Conservation (phyloP, 306 rosid genomes). For the Urtica urens region DNA sequence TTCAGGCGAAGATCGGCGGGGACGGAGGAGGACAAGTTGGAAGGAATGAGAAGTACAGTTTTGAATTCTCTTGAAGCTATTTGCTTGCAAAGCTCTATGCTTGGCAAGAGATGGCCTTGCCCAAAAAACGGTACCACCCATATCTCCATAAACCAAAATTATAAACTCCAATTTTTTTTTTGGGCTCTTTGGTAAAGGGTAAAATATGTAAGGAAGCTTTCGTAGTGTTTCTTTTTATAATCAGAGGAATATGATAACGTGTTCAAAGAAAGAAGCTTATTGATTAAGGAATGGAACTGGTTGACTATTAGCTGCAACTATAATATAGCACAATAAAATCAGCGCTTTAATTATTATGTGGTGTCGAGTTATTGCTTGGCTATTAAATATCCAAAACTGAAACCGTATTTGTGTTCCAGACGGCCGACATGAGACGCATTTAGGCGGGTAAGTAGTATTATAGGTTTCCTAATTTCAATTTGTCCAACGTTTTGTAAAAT, state of each 20-base stretch:
- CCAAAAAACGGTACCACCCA: slow-evolving; percentile 46
- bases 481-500: too few relatives aligned
- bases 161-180: slow-evolving; percentile 2
- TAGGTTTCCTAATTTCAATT: too few relatives aligned
- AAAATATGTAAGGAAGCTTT: not conserved
- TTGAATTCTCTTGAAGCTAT: slow-evolving; percentile 32
- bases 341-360: not conserved
- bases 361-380: not conserved
- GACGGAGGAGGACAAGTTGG: slow-evolving; percentile 30
- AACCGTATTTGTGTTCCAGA: too few relatives aligned
- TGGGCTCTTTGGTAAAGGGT: not conserved
- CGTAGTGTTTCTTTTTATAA: too few relatives aligned
- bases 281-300: not conserved
- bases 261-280: not conserved
- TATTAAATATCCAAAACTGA: too few relatives aligned
- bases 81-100: slow-evolving; percentile 51
- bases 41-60: slow-evolving; percentile 27
- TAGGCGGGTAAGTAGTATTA: too few relatives aligned
- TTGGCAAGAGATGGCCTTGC: slow-evolving; percentile 59
- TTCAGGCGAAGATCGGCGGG: slow-evolving; percentile 34
- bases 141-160: slow-evolving; percentile 39
- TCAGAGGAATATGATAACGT: too few relatives aligned
- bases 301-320: slow-evolving; percentile 23
- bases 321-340: too few relatives aligned
- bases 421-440: too few relatives aligned